Base-by-base conservation (phyloP, 2,329 filamentous ascomycete genomes). In the Neophaeococcomyces mojaviensis region DNA sequence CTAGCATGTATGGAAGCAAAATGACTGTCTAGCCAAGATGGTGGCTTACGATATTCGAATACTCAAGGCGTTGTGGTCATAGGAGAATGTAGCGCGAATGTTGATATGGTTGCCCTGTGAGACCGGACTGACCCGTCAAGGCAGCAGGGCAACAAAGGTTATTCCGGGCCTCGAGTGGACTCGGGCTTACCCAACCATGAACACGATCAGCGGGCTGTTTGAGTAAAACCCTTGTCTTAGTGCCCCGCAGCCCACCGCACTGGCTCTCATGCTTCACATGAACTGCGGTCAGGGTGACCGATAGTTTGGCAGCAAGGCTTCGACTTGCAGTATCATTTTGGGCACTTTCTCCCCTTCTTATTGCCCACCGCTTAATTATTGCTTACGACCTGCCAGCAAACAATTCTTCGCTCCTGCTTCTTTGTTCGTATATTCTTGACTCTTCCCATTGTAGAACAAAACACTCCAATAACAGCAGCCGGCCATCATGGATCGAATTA, bases 401-500 rank as follows among this genome's bases (percentile, higher is more conserved):
- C 24, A 28, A 5, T 28, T 28, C 24, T 6, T 6, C 24, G 24
- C 10, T 28, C 24, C 10, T 28, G 24, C 24, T 28, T 28, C 24
- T 6, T 28, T 28, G 24, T 28, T 28, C 24, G 24, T 28, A 5
- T 10, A 28, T 28, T 10, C 24, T 5, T 6, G 10, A 10, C 5
- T 6, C 10, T 28, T 10, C 10, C 24, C 10, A 6, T 28, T 6
- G 10, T 28, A 28, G 24, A 28, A 28, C 24, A 28, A 28, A 28
- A 28, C 24, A 28, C 10, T 28, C 10, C 5, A 5, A 10, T 28
- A 10, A 28, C 10, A 28, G 16, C 33, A 16, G 22, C 32, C 32
- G 22, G 8, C 59, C 66, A 77, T 63, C 63, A 90, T 90, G 86
- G 86, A 92, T 70, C 84, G 84, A 71, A 89, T 92, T 69, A 89